Evolutionary conservation across 169 alveolate species (phyloP).

Genomic region (Babesia ovis): DNA sequence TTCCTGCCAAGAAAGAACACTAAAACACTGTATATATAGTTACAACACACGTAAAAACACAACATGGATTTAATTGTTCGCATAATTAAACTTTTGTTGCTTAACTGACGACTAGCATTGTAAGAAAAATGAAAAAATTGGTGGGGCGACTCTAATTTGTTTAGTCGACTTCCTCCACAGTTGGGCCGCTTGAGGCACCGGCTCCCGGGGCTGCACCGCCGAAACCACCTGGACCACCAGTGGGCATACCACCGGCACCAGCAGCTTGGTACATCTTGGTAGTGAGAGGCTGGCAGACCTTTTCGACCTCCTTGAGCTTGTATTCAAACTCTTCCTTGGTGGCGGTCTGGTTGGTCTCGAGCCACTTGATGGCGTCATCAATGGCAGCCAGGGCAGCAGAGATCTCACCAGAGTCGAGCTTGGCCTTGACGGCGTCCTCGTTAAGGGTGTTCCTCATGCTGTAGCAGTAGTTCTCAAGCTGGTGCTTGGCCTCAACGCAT

Average conservation of each 20-base stretch:
- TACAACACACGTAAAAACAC: background rate
- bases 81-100: background rate
- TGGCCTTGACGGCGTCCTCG: constrained; percentile 91
- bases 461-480: constrained; percentile 91
- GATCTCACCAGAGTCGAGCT: constrained; percentile 89
- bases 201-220: constrained; percentile 87
- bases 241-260: constrained; percentile 93
- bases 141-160: background rate
- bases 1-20: too few relatives aligned
- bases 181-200: constrained; percentile 86
- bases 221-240: constrained; percentile 79
- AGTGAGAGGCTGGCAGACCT: constrained; percentile 92
- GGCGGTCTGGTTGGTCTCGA: constrained; percentile 92
- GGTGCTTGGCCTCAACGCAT: constrained; percentile 92
- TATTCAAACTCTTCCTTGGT: constrained; percentile 91
- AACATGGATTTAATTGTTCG: background rate
- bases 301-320: constrained; percentile 94
- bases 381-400: constrained; percentile 83
- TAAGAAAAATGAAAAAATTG: too few relatives aligned
- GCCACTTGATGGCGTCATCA: constrained; percentile 91
- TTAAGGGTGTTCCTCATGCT: constrained; percentile 89
- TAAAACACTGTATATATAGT: background rate
- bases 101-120: constrained; percentile 15
- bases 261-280: constrained; percentile 91
- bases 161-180: constrained; percentile 92